Base-by-base conservation (phyloP, 164 flowering plant species). In the Santalum album region DNA sequence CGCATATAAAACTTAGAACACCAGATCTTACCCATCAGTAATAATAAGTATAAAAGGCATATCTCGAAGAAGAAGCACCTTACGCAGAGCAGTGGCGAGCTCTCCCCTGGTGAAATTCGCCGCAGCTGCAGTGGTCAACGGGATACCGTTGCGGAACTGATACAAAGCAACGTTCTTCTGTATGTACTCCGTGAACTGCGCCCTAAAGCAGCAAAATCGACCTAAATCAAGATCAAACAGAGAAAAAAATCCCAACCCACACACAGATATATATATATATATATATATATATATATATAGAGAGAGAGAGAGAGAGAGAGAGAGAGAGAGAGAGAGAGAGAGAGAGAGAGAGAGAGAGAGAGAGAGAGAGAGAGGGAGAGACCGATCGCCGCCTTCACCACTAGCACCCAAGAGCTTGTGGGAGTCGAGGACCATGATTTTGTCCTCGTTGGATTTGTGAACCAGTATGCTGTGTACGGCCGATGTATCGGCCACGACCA, bases 61-160 rank as follows among this genome's bases (percentile, higher is more conserved):
- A 19, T 2, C 15, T 12, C 5, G 36, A 52, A 12, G 12, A 19
- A n/a, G 51, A 40, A 49, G 24, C 54, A 88, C 98, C 96, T 89
- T 89, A 12, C 98, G 56, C 74, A 92, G 60, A 48, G 98, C 98
- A 9, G 94, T 78, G 25, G 98, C 98, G 51, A 92, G 96, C 75
- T 89, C 98, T 12, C 90, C 89, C 0, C 96, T 77, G n/a, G 95
- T 92, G 69, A 86, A 92, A 57, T 92, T 92, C 1, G 98, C 98
- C 21, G 98, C 70, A 1, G 98, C 96, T 6, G 87, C 76, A 2
- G 96, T 89, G 0, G 96, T 84, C 73, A 92, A 72, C 0, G 98
- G 96, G 34, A 29, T 29, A 9, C 34, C 90, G 39, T 92, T 92
- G 0, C 94, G 81, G 57, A 88, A 92, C 71, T 92, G 96, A 63